Evolutionary conservation across 441 rosid genomes (phyloP), one percentile per base, ranked within the genome.

Genomic region (Populus trichocarpa): DNA sequence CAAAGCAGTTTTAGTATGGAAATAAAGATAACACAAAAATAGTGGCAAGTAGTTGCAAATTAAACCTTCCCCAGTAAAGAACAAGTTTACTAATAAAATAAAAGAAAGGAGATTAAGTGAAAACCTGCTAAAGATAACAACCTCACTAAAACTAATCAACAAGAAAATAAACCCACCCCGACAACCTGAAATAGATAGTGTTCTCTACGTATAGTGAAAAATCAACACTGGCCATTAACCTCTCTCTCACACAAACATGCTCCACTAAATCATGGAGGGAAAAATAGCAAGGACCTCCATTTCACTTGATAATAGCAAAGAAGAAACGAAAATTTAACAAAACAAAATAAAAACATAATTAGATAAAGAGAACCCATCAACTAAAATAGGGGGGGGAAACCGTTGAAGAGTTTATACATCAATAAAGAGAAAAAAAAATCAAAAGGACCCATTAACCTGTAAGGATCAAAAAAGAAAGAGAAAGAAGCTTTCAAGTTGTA

Each of bases 61-160:
- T 63, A 23, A 68, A 70, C 81, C n/a, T 42, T 59, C 28, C 23
- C 67, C 53, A 9, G 6, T 70, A 16, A 66, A 73, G 53, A 53
- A 36, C 13, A 69, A 32, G 38, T 50, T 32, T 12, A 66, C 20
- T 13, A 68, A 65, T 38, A 70, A 69, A 68, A 65, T 38, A 70
- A 69, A 73, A 78, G 38, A 69, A 59, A 30, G 46, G 4, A 53
- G 18, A 36, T 23, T 13, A 26, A n/a, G n/a, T 2, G 36, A 67
- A 74, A 76, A 64, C 23, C 80, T 18, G 75, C 66, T 77, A 79
- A 69, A 78, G 78, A 75, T 74, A 86, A 77, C 85, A 84, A 81
- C 71, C 77, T 75, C 79, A 75, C 77, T 42, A 77, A 73, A 82
- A 77, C 81, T 72, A 83, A 81, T 40, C 83, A 76, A 84, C 23